Conservation (phyloP, 2,329 filamentous ascomycete genomes). For the Sphaerulina vaccinii region DNA sequence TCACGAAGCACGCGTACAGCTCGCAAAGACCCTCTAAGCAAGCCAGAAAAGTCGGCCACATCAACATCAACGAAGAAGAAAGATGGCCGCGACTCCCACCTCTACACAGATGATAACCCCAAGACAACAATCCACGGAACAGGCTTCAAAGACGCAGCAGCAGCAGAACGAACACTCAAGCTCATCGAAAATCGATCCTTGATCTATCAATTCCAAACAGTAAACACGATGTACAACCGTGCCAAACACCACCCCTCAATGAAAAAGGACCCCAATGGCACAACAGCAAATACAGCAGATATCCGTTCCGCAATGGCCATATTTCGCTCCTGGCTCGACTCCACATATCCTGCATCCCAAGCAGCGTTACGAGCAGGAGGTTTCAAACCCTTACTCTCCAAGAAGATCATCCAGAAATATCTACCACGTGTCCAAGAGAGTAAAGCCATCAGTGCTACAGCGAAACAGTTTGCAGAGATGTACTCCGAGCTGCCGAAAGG, state of each 20-base stretch:
- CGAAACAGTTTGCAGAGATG: slow-evolving; percentile 27
- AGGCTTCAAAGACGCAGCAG: slow-evolving; percentile 34
- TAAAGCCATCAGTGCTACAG: slow-evolving; percentile 15
- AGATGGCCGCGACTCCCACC: slow-evolving; percentile 32
- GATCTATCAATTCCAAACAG: slow-evolving; percentile 37
- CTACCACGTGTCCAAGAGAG: slow-evolving; percentile 23
- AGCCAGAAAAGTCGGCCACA: slow-evolving; percentile 10
- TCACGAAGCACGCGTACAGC: slow-evolving; percentile 11
- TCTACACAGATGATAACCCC: slow-evolving; percentile 39
- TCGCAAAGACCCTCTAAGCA: slow-evolving; percentile 12
- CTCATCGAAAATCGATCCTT: slow-evolving; percentile 33
- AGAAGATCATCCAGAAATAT: slow-evolving; percentile 26
- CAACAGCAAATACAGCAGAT: slow-evolving; percentile 19
- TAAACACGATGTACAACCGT: slow-evolving; percentile 36
- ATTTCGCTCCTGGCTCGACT: slow-evolving; percentile 34
- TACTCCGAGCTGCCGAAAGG: slow-evolving; percentile 30
- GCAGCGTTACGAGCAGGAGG: slow-evolving; percentile 27
- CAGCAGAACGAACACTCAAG: slow-evolving; percentile 30
- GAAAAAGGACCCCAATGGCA: slow-evolving; percentile 29
- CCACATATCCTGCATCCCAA: slow-evolving; percentile 31
- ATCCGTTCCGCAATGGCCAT: slow-evolving; percentile 32
- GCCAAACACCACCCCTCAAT: slow-evolving; percentile 33
- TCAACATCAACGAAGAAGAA: slow-evolving; percentile 12
- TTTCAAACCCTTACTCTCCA: slow-evolving; percentile 35
- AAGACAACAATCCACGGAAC: slow-evolving; percentile 36